Evolutionary conservation across 495 filamentous ascomycete genomes (phyloP).

Genomic region (Apodospora peruviana): DNA sequence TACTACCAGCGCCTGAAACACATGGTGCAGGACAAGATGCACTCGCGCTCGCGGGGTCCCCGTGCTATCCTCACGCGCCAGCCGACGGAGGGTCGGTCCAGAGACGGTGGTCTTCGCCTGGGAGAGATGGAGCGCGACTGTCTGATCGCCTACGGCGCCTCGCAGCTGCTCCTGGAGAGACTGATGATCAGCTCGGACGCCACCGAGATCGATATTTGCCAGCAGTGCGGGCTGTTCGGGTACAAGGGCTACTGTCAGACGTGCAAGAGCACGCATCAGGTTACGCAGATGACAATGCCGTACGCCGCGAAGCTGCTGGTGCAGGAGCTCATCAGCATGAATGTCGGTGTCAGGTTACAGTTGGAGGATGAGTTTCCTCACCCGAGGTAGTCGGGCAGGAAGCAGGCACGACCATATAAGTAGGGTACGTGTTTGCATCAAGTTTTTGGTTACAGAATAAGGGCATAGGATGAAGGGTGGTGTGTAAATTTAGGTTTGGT

Average conservation of each 20-base stretch:
- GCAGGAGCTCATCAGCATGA: conserved; percentile 97
- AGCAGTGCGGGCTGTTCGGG: conserved; percentile 87
- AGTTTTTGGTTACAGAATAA: no score
- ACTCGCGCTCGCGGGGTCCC: conserved; percentile 85
- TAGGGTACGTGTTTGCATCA: no score
- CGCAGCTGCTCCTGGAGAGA: conserved; percentile 85
- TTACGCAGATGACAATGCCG: conserved; percentile 92
- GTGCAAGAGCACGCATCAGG: conserved; percentile 72
- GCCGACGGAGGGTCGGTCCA: conserved; percentile 90
- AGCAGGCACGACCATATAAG: no score
- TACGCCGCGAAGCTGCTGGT: conserved; percentile 97
- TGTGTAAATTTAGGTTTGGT: no score
- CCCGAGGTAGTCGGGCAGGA: conserved; percentile 33
- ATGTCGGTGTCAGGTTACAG: conserved; percentile 79
- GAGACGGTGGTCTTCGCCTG: conserved; percentile 85
- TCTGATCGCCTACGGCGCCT: conserved; percentile 90
- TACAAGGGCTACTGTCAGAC: conserved; percentile 89
- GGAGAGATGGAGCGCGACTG: conserved; percentile 99
- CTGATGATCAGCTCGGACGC: conserved; percentile 91
- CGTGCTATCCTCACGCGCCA: conserved; percentile 89
- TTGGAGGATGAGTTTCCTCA: conserved; percentile 87
- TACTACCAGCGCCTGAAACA: conserved; percentile 99
- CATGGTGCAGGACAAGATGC: conserved; percentile 99
- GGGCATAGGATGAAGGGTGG: no score
- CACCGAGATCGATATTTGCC: conserved; percentile 87